Evolutionary conservation across 805 yeast species (phyloP).

Genomic region (Cephaloascus albidus): DNA sequence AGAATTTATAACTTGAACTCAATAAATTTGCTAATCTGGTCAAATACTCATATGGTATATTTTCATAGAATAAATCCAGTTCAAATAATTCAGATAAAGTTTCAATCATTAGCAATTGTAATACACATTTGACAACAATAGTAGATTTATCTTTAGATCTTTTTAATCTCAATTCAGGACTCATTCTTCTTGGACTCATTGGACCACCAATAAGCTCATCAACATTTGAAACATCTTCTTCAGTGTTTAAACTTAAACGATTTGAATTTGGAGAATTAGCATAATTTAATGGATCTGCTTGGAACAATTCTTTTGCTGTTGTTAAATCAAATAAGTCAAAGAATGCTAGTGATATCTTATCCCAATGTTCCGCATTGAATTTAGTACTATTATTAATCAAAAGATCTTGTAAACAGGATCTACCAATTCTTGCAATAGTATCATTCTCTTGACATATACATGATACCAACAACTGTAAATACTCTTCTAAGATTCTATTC

Average conservation of each 20-base stretch:
- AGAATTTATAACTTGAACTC: constrained; percentile 67
- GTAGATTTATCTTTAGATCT: constrained; percentile 53
- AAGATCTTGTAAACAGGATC: constrained; percentile 76
- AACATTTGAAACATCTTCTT: constrained; percentile 2
- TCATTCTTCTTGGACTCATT: constrained; percentile 6
- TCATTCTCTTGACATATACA: constrained; percentile 97
- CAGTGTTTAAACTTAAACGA: neutral
- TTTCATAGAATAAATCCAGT: constrained; percentile 53
- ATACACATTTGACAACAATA: constrained; percentile 85
- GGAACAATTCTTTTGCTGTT: constrained; percentile 78
- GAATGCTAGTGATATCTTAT: constrained; percentile 53
- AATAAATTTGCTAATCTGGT: constrained; percentile 51
- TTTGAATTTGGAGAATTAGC: neutral
- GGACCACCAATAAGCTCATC: neutral
- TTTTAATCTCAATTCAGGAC: constrained; percentile 26
- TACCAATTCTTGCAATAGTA: constrained; percentile 90
- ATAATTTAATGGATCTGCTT: constrained; percentile 37
- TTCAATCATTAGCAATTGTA: constrained; percentile 85
- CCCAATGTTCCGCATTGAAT: constrained; percentile 69
- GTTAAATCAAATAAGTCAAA: constrained; percentile 67
- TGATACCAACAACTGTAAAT: constrained; percentile 65
- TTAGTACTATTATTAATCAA: constrained; percentile 64
- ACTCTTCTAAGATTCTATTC: constrained; percentile 67
- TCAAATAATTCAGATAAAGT: constrained; percentile 74
- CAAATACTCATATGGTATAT: constrained; percentile 60